A percentile compares a stretch with the other conserved stretches of the same genome.
phyloP scores from a whole-genome alignment of 1,139 yeast genomes.

The Saccharomycopsis phalli region DNA sequence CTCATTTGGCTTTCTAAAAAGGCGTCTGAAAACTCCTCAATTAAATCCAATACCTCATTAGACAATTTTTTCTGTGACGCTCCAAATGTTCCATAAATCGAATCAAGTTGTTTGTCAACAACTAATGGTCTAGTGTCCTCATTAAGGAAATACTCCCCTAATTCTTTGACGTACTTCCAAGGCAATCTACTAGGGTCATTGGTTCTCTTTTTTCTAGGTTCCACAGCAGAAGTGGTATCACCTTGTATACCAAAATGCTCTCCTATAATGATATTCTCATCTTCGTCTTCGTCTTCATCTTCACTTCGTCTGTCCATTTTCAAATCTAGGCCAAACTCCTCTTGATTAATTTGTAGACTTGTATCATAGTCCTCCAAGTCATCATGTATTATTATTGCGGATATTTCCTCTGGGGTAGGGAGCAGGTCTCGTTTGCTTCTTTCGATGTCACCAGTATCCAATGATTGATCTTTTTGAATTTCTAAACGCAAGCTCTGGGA shows the following conservation, averaged over 20 bases:
- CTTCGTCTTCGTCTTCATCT: not conserved
- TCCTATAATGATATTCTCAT: not conserved
- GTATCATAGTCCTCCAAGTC: slow-evolving; percentile 4
- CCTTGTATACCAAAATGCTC: not conserved
- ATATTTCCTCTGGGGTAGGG: not conserved
- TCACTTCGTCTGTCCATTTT: not conserved
- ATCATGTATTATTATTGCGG: slow-evolving; percentile 12
- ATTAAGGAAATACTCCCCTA: slow-evolving; percentile 14
- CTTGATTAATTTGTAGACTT: not conserved
- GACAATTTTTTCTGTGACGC: not conserved
- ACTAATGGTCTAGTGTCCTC: not conserved
- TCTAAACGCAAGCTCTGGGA: not conserved
- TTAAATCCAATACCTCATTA: slow-evolving; percentile 4
- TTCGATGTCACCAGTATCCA: slow-evolving; percentile 1
- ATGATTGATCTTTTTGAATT: not conserved
- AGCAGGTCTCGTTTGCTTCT: not conserved
- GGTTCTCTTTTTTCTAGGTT: not conserved
- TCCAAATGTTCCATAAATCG: not conserved
- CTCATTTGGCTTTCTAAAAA: slow-evolving; percentile 31
- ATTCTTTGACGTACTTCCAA: slow-evolving; percentile 7
- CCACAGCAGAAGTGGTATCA: not conserved
- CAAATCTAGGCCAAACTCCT: slow-evolving; percentile 3
- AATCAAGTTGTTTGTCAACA: slow-evolving; percentile 1
- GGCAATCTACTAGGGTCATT: slow-evolving; percentile 2
- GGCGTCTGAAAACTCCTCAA: slow-evolving; percentile 25